Evolutionary conservation across 495 filamentous ascomycete species (phyloP), one percentile per base, ranked within the genome.

Genomic region (Penicillium bovifimosum): DNA sequence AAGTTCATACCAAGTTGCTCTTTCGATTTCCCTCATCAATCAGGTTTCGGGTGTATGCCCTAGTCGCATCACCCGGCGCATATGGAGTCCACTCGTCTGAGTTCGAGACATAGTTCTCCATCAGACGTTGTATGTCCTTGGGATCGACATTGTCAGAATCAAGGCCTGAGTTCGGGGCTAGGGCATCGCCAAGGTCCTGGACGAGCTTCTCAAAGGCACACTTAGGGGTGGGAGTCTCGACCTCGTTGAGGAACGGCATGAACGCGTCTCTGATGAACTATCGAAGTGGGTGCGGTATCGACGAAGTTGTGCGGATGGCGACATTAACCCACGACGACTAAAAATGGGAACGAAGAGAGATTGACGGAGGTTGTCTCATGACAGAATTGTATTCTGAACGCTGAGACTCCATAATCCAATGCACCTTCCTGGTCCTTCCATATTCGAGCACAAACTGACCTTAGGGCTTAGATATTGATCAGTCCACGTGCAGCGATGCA

Each of bases 21-120:
- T 92, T 95, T 24, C 90, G 91, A 63, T 95, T 96, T 3, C 91
- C 88, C 61, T 88, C 83, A 58, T 96, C 88, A 16, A 96, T 89
- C 27, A 96, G 76, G 59, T 96, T 96, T 46, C 91, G 70, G 1
- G 91, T 96, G 67, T 95, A 96, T 1, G 76, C 75, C 54, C 82
- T 75, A 41, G 70, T 81, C 31, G 66, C 48, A 63, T 95, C 84
- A 6, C 71, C 75, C 43, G 91, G 67, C 8, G 87, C 88, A 65
- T 85, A 96, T 50, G 65, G 67, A 16, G 69, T 59, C 91, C 91
- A 96, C 33, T 95, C 86, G 4, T 67, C 58, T 35, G 81, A 70
- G 26, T 81, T 66, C 6, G 86, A 90, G 11, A 66, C 59, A 62
- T 96, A 96, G 17, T 72, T 69, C 40, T 80, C 65, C 88, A 96